Percentiles rank a stretch among this genome's conserved stretches.
Conservation (phyloP, 371 early-diverging fungal genomes). For the Coemansia sp. region DNA sequence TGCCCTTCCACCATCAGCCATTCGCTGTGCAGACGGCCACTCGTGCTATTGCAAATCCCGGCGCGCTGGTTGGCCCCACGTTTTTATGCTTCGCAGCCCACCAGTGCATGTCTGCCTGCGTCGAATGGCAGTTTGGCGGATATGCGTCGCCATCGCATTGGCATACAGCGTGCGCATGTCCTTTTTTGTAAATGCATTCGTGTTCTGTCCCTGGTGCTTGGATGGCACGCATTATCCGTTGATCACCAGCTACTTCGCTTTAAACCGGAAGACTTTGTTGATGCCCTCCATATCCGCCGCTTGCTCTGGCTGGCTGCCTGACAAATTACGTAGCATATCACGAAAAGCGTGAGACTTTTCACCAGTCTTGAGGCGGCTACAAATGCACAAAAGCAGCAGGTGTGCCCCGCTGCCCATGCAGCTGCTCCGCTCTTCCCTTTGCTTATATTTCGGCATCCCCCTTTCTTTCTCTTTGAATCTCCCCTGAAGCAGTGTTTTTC, state of each 20-base stretch:
- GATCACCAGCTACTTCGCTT: not conserved
- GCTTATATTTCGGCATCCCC: conserved; percentile 7
- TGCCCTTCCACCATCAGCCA: not conserved
- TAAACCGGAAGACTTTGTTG: not conserved
- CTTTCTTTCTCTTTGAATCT: not conserved
- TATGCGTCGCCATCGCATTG: conserved; percentile 5
- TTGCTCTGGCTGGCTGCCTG: conserved; percentile 1
- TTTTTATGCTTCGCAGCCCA: conserved; percentile 5
- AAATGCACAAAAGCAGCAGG: conserved; percentile 13
- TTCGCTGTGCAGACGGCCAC: not conserved
- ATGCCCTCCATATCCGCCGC: not conserved
- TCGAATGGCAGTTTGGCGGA: conserved; percentile 8
- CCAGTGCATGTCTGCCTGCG: conserved; percentile 3
- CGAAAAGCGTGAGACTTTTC: conserved; percentile 39
- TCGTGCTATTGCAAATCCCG: conserved; percentile 2
- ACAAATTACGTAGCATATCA: conserved; percentile 3
- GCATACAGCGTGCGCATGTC: conserved; percentile 3
- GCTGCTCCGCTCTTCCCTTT: conserved; percentile 3
- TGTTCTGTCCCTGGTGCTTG: not conserved
- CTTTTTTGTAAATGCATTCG: not conserved
- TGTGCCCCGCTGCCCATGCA: not conserved
- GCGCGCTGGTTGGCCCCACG: conserved; percentile 7
- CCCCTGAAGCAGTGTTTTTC: conserved; percentile 11
- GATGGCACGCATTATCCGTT: not conserved
- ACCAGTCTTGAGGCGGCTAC: not conserved